Evolutionary conservation across 345 rosid species (phyloP), one percentile per base, ranked within the genome.

Genomic region (Punica granatum): DNA sequence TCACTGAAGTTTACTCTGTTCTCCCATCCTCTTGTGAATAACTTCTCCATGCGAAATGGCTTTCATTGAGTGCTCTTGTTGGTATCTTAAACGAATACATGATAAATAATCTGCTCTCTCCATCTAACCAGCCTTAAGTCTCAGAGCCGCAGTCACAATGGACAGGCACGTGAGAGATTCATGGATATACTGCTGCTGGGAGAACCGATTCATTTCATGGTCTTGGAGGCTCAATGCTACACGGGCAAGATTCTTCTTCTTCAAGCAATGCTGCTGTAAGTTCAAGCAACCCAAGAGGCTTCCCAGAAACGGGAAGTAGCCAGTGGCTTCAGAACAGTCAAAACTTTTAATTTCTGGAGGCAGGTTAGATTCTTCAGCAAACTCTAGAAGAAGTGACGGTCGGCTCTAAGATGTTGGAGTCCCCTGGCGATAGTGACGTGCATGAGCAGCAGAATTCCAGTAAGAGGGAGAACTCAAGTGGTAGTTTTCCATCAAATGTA

Each of bases 321-420:
- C 86, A 75, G 49, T 85, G 70, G 41, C 69, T 66, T 61, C 76
- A 75, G 21, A 73, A 74, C 46, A 68, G 42, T 53, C 67, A 56
- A 63, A 80, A 72, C n/a, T 76, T 66, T 76, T 69, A 82, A 82
- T 84, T 75, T 80, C 42, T 77, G 84, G 88, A 83, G 82, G 68
- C 75, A 75, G 1, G 71, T 67, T 72, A n/a, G 79, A 71, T 72
- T 73, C 82, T 74, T 70, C 77, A 21, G 67, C 64, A 43, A 82
- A 74, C 53, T 62, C 74, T 68, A 71, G 74, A 69, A 60, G 70
- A 65, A 60, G 41, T 69, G 78, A 74, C 48, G 54, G 60, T 36
- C 51, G 69, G 72, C 70, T 76, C 76, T 74, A 87, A 79, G 64
- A 77, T 64, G 64, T 75, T 77, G 51, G 88, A 82, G 67, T 83